Percentiles rank a stretch among this genome's conserved stretches.
phyloP scores from a whole-genome alignment of 1,284 basidiomycete species.

The Cryptococcus sp. region DNA sequence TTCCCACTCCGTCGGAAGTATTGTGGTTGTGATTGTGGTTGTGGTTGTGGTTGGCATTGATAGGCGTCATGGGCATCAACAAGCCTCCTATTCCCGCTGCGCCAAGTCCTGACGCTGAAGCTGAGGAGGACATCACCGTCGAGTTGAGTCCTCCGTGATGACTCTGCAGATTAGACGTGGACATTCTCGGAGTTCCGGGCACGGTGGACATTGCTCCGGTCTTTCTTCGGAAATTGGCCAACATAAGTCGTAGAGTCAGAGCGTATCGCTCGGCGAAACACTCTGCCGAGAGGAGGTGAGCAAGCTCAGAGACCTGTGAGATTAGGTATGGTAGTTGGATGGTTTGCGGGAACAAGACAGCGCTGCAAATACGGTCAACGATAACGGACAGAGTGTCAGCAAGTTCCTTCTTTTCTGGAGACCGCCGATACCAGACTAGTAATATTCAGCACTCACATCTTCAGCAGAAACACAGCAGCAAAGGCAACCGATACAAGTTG shows the following conservation, averaged over 20 bases:
- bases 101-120: slow-evolving; percentile 3
- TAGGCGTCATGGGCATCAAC: slow-evolving; percentile 9
- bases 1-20: slow-evolving; percentile 2
- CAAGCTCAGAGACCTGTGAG: slow-evolving; percentile 46
- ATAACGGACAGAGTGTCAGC: no score
- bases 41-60: not conserved
- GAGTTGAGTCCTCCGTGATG: not conserved
- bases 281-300: slow-evolving; percentile 48
- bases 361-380: slow-evolving; percentile 18
- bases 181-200: slow-evolving; percentile 56
- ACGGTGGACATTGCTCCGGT: slow-evolving; percentile 66
- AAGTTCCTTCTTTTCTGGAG: no score
- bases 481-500: slow-evolving; percentile 88
- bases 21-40: no score
- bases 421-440: not conserved
- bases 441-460: slow-evolving; percentile 56
- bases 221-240: slow-evolving; percentile 82
- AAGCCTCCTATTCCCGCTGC: slow-evolving; percentile 13
- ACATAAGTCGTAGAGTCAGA: slow-evolving; percentile 83
- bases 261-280: slow-evolving; percentile 66
- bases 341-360: slow-evolving; percentile 48
- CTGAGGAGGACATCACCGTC: slow-evolving; percentile 45
- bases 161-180: not conserved
- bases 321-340: slow-evolving; percentile 41
- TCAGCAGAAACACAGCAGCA: slow-evolving; percentile 86